Conservation (phyloP, 805 yeast genomes). For the Starmera amethionina region DNA sequence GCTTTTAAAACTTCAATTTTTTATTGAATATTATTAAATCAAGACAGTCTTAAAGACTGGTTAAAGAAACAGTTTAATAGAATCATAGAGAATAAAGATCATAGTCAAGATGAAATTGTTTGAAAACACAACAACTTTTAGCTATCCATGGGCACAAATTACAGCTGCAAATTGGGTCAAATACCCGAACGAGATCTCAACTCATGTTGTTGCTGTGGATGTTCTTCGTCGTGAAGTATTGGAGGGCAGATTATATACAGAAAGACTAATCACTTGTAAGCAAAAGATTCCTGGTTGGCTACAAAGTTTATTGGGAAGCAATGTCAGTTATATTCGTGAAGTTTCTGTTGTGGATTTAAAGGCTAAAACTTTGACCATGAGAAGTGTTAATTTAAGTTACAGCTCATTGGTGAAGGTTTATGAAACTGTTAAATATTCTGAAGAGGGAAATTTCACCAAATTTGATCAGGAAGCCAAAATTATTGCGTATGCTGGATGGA, state of each 20-base stretch:
- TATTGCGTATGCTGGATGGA: conserved; percentile 70
- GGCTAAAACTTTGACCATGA: conserved; percentile 56
- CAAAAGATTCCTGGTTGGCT: conserved; percentile 86
- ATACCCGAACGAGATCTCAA: conserved; percentile 88
- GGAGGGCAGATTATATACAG: conserved; percentile 53
- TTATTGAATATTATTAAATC: no score
- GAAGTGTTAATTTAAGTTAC: conserved; percentile 84
- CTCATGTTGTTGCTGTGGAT: conserved; percentile 93
- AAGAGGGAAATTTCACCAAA: conserved; percentile 37
- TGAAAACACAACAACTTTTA: conserved; percentile 55
- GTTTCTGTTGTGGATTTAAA: conserved; percentile 73
- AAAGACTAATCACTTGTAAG: conserved; percentile 79
- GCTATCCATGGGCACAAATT: conserved; percentile 89
- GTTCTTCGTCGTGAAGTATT: conserved; percentile 66
- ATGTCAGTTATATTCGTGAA: conserved; percentile 77
- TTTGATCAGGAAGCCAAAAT: conserved; percentile 83
- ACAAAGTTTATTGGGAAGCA: conserved; percentile 55
- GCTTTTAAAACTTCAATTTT: no score
- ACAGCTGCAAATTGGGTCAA: conserved; percentile 96
- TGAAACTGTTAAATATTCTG: conserved; percentile 75
- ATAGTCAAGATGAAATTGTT: conserved; percentile 60
- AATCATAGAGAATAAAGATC: background rate
- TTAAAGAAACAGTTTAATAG: no score
- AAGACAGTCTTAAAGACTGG: no score
- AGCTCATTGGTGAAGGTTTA: conserved; percentile 64